Evolutionary conservation across 768 basidiomycete genomes (phyloP), one percentile per base, ranked within the genome.

Genomic region (Tephrocybe sp.): DNA sequence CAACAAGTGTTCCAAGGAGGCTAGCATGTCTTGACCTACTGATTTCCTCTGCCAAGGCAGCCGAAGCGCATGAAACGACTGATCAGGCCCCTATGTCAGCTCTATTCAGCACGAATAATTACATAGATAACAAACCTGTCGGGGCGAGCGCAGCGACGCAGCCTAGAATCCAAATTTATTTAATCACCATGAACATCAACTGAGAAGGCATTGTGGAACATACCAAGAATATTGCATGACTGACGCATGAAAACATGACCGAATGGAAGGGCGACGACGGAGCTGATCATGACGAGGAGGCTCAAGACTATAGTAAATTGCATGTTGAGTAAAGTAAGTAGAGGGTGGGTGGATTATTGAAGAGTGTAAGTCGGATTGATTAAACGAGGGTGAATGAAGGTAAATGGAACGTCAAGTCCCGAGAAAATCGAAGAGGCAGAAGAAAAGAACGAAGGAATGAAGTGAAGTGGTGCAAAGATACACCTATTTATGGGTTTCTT

Each of bases 321-420:
- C 56, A 57, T 57, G 13, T 49, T 25, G 31, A 24, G n/a, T n/a
- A n/a, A n/a, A n/a, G n/a, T n/a, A 30, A 18, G 9, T 26, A 24
- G 19, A n/a, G 26, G 15, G 21, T 16, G 25, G 21, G 36, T 30
- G n/a, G n/a, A n/a, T n/a, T n/a, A n/a, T n/a, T n/a, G n/a, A n/a
- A n/a, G n/a, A 24, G 5, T 15, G 24, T 24, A 21, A 26, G 4
- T 16, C 39, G 25, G 32, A 32, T 28, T 11, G 21, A n/a, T 26
- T 24, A 43, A 28, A 19, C 28, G 41, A 30, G 46, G 36, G 32
- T 39, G 39, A 50, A 39, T 24, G 48, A 54, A 16, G 21, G n/a
- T n/a, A n/a, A 41, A 50, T 27, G 47, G 53, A 54, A 54, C 53
- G 53, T 54, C 53, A 54, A 54, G 53, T 43, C 43, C 53, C 53